phyloP scores from a whole-genome alignment of 148 eudicot genomes.

The Vaccinium myrtillus region DNA sequence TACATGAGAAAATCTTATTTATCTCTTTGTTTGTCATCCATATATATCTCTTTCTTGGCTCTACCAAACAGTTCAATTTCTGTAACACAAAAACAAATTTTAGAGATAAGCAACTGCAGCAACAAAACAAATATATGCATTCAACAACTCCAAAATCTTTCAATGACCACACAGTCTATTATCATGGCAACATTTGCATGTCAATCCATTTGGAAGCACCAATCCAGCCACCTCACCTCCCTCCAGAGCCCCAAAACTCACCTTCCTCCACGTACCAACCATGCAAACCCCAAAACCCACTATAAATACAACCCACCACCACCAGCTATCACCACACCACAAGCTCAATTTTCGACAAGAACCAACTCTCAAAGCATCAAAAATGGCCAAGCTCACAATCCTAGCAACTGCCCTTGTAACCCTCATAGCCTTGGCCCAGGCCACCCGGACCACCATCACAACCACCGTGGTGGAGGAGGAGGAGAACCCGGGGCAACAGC shows the following conservation, averaged over 20 bases:
- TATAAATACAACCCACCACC: slow-evolving; percentile 21
- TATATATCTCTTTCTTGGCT: background rate
- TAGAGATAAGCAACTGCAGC: background rate
- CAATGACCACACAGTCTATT: background rate
- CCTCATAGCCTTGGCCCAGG: slow-evolving; percentile 18
- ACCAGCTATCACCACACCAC: background rate
- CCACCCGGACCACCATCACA: slow-evolving; percentile 22
- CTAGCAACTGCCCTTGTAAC: background rate
- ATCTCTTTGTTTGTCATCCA: too few species aligned
- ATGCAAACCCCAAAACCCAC: slow-evolving; percentile 11
- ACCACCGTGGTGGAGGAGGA: slow-evolving; percentile 10
- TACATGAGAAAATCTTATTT: too few species aligned
- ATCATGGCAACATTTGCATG: slow-evolving; percentile 14
- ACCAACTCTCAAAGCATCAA: background rate
- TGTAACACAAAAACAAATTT: background rate
- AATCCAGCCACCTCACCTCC: background rate
- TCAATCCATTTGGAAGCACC: slow-evolving; percentile 8
- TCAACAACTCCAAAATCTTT: background rate
- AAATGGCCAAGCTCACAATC: slow-evolving; percentile 16
- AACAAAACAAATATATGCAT: background rate
- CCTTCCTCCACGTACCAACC: slow-evolving; percentile 20
- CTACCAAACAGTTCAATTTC: background rate
- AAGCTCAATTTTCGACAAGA: background rate
- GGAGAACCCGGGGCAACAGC: background rate
- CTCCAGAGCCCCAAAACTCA: background rate